Evolutionary conservation across 2,329 filamentous ascomycete species (phyloP), one percentile per base, ranked within the genome.

Genomic region (Cordyceps cateniannulata): DNA sequence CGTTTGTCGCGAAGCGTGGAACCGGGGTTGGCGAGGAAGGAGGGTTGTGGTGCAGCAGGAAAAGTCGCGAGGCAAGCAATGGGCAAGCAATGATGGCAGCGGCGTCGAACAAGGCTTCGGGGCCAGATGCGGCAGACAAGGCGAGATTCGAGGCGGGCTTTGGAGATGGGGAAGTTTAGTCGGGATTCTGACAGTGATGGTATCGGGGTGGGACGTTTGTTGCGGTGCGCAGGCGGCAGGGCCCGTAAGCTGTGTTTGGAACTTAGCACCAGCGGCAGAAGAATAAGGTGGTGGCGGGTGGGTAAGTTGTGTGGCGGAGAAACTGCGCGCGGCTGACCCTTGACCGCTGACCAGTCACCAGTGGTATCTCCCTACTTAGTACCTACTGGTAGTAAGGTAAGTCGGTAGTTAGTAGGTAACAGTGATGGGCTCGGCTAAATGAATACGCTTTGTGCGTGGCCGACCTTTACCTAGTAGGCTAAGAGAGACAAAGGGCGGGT

Each of bases 251-350:
- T n/a, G n/a, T n/a, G n/a, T n/a, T n/a, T n/a, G 32, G 32, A 35
- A 35, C 32, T 35, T 35, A 35, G 32, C 27, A 50, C 22, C 24
- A 29, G 56, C 16, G 6, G 24, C 20, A 54, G 22, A 47, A 25
- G 42, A 52, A 35, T 49, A 18, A n/a, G 42, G 9, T 20, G 42
- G 18, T 44, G 59, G 50, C n/a, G n/a, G n/a, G n/a, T n/a, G n/a
- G n/a, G n/a, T n/a, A n/a, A n/a, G 44, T 61, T 44, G 24, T 54
- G 22, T 29, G 44, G 59, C 44, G 59, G 50, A 60, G 58, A 54
- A 42, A 48, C 58, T 25, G 40, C 40, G 51, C 58, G 58, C 49
- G 59, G 59, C 59, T 61, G 59, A 61, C 44, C 32, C 32, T 35
- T 35, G 32, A 35, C 32, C n/a, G n/a, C n/a, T n/a, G n/a, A n/a